Evolutionary conservation across 495 filamentous ascomycete species (phyloP).

Genomic region (Margaritispora aquatica): DNA sequence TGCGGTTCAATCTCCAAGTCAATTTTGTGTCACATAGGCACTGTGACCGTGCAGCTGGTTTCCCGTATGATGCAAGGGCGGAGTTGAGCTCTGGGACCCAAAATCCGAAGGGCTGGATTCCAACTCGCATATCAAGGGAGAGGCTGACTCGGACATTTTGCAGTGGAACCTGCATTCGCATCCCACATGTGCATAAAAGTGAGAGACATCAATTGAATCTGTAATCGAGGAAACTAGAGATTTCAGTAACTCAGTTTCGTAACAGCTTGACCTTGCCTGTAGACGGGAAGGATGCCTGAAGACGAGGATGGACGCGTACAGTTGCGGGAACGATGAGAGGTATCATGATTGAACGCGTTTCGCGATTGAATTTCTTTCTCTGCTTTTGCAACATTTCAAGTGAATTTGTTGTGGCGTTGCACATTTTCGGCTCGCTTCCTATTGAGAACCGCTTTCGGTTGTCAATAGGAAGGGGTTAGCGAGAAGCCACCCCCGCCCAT

Average conservation of each 20-base stretch:
- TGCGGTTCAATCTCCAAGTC: too few relatives aligned
- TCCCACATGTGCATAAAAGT: neutral
- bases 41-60: neutral
- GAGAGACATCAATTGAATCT: neutral
- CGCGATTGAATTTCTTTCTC: neutral
- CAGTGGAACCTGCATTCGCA: neutral
- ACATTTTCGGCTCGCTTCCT: neutral
- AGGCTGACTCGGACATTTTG: neutral
- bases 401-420: neutral
- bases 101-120: neutral
- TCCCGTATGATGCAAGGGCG: neutral
- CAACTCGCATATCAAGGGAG: too few relatives aligned
- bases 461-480: conserved; percentile 10
- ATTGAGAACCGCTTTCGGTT: conserved; percentile 11
- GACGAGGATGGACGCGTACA: neutral
- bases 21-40: neutral
- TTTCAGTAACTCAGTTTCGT: too few relatives aligned
- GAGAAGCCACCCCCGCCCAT: neutral
- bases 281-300: neutral
- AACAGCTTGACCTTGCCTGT: too few relatives aligned
- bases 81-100: too few relatives aligned
- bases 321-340: too few relatives aligned
- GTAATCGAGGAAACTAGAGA: too few relatives aligned
- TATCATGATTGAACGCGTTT: too few relatives aligned
- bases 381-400: neutral